Conservation (phyloP, 2,329 filamentous ascomycete species). For the Epichloe brachyelytri region DNA sequence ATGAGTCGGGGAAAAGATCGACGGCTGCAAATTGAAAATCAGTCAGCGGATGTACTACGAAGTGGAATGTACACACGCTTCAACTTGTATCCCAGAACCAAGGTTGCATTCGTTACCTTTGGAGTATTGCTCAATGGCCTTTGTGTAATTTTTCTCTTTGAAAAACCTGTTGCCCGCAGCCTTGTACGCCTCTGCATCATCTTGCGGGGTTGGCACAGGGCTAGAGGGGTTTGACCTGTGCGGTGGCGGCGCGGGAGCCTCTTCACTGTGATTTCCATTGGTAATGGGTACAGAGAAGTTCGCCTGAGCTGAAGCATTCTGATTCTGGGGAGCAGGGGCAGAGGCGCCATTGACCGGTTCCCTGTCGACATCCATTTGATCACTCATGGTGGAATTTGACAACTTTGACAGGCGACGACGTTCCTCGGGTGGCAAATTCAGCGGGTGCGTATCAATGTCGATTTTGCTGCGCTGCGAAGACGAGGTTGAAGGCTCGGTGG, state of each 20-base stretch:
- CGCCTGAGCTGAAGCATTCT: slow-evolving; percentile 26
- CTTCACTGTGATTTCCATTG: slow-evolving; percentile 29
- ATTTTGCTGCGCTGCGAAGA: slow-evolving; percentile 39
- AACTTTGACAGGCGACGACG: slow-evolving; percentile 61
- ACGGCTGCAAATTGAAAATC: slow-evolving; percentile 47
- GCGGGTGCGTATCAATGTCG: slow-evolving; percentile 66
- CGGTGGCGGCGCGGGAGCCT: slow-evolving; percentile 54
- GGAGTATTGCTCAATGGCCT: slow-evolving; percentile 84
- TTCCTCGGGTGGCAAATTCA: slow-evolving; percentile 85
- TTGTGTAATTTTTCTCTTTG: slow-evolving; percentile 81
- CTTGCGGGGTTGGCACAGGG: slow-evolving; percentile 39
- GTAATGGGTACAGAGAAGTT: slow-evolving; percentile 42
- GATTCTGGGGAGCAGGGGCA: slow-evolving; percentile 33
- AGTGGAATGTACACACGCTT: background rate
- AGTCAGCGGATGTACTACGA: background rate
- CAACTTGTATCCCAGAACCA: background rate
- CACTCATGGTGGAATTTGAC: slow-evolving; percentile 43
- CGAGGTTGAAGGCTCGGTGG: slow-evolving; percentile 33
- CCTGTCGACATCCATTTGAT: slow-evolving; percentile 66
- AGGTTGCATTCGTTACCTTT: slow-evolving; percentile 51
- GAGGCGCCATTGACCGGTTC: slow-evolving; percentile 42
- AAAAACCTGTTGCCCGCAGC: slow-evolving; percentile 90
- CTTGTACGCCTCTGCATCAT: slow-evolving; percentile 88
- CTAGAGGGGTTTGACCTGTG: slow-evolving; percentile 53
- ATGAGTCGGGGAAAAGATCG: slow-evolving; percentile 69